Base-by-base conservation (phyloP, 2,329 filamentous ascomycete genomes). In the Alternaria tenuissima region DNA sequence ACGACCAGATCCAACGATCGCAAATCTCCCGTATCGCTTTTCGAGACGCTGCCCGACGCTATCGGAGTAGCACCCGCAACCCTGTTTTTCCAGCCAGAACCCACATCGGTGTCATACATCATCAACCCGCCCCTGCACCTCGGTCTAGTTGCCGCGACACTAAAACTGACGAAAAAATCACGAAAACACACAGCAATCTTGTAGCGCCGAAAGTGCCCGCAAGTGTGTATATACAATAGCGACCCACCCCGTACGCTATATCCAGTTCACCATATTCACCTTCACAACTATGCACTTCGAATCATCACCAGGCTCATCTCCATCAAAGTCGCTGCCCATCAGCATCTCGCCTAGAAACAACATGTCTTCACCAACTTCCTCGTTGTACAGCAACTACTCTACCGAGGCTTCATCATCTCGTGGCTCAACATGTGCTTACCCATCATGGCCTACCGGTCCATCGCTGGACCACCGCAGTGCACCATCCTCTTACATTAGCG, bases 401-500 rank as follows among this genome's bases (percentile, higher is more conserved):
- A 57, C 64, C 55, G 67, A 71, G 52, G 66, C 69, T 16, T 68
- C 62, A 38, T 72, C 76, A 36, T 68, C 70, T 38, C 69, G 70
- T 36, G 75, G 73, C 57, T 77, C 75, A 2, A 68, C 76, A 6
- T 80, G 78, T 68, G 78, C 78, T 46, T 80, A 76, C 61, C 78
- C 78, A 44, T 78, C 75, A 54, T 80, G 78, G 78, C 78, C 78
- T 9, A 73, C 72, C 2, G 76, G 77, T 22, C 71, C 73, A 34
- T 76, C 75, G 18, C 77, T 80, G 11, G 73, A 72, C 53, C 74
- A 75, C 62, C 72, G 73, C 66, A 76, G 69, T 67, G 65, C 74
- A 5, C 77, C 78, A 22, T 77, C 74, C 57, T 78, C 78, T 60
- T 80, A 77, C 72, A 79, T 80, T 68, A 78, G 75, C 57, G 78